Percentiles rank a stretch among this genome's conserved stretches.
Evolutionary conservation across 805 yeast genomes (phyloP).

Genomic region (Millerozyma miso): DNA sequence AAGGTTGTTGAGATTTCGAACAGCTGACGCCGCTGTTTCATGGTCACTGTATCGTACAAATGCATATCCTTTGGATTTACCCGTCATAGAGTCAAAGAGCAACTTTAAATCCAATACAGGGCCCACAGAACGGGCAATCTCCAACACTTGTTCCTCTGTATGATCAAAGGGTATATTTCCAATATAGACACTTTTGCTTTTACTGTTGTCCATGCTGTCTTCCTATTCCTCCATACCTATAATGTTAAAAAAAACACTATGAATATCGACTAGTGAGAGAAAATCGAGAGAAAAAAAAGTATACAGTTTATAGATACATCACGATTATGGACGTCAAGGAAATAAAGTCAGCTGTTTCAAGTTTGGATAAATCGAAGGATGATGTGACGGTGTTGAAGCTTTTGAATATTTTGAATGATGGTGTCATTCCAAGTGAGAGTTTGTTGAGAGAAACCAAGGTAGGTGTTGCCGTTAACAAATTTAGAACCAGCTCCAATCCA

Average conservation of each 20-base stretch:
- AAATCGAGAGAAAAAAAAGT: background rate
- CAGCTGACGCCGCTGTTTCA: slow-evolving; percentile 88
- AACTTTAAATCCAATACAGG: slow-evolving; percentile 75
- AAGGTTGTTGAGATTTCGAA: slow-evolving; percentile 78
- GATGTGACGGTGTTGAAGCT: slow-evolving; percentile 61
- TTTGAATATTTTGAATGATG: slow-evolving; percentile 59
- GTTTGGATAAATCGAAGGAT: slow-evolving; percentile 68
- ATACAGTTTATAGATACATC: background rate
- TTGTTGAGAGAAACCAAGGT: slow-evolving; percentile 88
- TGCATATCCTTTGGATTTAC: slow-evolving; percentile 87
- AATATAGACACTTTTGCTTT: slow-evolving; percentile 52
- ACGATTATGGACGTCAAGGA: slow-evolving; percentile 63
- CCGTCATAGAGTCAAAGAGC: slow-evolving; percentile 83
- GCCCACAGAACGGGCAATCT: slow-evolving; percentile 81
- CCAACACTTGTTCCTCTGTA: slow-evolving; percentile 89
- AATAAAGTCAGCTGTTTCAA: slow-evolving; percentile 62
- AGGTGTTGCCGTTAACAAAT: slow-evolving; percentile 94
- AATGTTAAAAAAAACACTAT: too few species aligned
- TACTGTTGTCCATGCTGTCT: background rate
- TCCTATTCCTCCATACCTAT: too few species aligned
- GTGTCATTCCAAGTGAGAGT: slow-evolving; percentile 80
- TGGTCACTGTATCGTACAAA: slow-evolving; percentile 77
- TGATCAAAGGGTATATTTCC: slow-evolving; percentile 91
- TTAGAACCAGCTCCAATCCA: slow-evolving; percentile 60
- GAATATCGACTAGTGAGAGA: too few species aligned